Evolutionary conservation across 225 moss, liverwort and hornwort genomes (phyloP), one percentile per base, ranked within the genome.

Genomic region (Polytrichum formosum): DNA sequence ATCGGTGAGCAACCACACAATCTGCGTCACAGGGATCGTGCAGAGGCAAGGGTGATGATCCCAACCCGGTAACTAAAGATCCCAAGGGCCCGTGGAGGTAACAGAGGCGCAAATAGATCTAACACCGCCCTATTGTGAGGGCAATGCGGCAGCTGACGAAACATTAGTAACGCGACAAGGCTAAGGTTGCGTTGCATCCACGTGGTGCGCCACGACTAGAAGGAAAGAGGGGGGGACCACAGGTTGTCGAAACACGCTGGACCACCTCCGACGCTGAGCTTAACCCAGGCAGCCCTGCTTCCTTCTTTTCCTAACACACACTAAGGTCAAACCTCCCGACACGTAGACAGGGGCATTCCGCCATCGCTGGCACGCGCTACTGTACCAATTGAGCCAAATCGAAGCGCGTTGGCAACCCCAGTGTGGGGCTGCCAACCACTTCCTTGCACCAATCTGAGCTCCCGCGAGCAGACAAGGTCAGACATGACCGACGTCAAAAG

Each of bases 311-410:
- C 55, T 25, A 26, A 6, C 1, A 28, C 55, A 21, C 72, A 26
- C 46, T 56, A 58, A 26, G 22, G 31, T 0, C 62, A 70, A 58
- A 72, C 81, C 76, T 85, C 76, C 79, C 66, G 31, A 68, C 77
- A 53, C 16, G 13, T 16, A 46, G 46, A 16, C 46, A 72, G 25
- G 54, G 7, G 54, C n/a, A n/a, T 58, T 25, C 18, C 30, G 61
- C 64, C 75, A 58, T 65, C 73, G 56, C 55, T 68, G 26, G n/a
- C 35, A 70, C 66, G 70, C 64, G 21, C 28, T 63, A 19, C 46
- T 26, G 59, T n/a, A 59, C 46, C 55, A 66, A 56, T 61, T 67
- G 60, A 59, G 31, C 26, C 18, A 25, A 67, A 60, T 30, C 70
- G 71, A 56, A 6, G 53, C 21, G 5, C 21, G 28, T 46, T 21